Percentiles rank a stretch among this genome's conserved stretches.
Evolutionary conservation across 495 filamentous ascomycete species (phyloP).

Genomic region (Rusavskia elegans): DNA sequence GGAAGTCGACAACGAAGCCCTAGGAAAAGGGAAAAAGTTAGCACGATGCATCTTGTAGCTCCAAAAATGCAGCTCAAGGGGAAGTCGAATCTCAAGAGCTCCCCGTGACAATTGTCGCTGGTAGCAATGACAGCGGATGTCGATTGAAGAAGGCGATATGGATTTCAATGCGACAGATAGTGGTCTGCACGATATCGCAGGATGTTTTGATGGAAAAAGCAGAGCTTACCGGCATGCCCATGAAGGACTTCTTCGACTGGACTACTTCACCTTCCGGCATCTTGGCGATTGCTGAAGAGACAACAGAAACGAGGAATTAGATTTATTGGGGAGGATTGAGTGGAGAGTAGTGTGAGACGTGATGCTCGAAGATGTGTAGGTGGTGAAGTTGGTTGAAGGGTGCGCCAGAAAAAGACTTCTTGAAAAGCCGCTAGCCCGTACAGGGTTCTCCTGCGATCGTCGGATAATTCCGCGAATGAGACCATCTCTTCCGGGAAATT

Average conservation of each 20-base stretch:
- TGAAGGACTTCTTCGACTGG: slow-evolving; percentile 56
- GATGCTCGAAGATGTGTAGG: background rate
- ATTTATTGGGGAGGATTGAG: slow-evolving; percentile 11
- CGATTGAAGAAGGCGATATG: background rate
- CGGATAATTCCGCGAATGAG: background rate
- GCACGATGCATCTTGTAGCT: slow-evolving; percentile 6
- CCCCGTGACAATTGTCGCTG: no score
- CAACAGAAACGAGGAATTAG: slow-evolving; percentile 5
- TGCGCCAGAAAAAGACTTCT: slow-evolving; percentile 15
- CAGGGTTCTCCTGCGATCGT: background rate
- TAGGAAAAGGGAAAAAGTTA: slow-evolving; percentile 24
- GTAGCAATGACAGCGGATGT: no score
- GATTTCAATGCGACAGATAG: slow-evolving; percentile 6
- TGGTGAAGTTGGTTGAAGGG: slow-evolving; percentile 11
- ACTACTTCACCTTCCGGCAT: slow-evolving; percentile 34
- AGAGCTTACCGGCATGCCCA: slow-evolving; percentile 76
- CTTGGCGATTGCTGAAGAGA: slow-evolving; percentile 22
- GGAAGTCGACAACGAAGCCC: slow-evolving; percentile 76
- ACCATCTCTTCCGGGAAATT: background rate
- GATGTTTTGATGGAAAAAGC: background rate
- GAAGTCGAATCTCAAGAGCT: no score
- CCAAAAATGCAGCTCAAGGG: no score
- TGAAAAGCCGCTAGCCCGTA: background rate
- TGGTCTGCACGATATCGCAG: background rate
- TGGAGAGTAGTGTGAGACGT: slow-evolving; percentile 6